Conservation (phyloP, 352 stramenopile species). For the Globisporangium viniferum region DNA sequence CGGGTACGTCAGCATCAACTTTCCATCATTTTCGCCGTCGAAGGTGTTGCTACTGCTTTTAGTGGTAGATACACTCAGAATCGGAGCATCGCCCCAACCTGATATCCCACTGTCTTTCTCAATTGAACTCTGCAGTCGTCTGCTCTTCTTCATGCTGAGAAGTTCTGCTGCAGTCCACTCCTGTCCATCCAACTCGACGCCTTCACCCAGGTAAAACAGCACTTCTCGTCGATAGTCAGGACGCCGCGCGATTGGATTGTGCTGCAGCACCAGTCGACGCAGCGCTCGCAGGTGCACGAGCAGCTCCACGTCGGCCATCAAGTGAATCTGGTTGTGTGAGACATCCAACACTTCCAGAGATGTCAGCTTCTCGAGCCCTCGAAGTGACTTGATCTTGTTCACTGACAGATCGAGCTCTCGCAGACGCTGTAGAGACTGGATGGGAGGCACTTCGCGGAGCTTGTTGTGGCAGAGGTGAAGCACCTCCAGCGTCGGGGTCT, state of each 20-base stretch:
- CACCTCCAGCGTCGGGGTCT: conserved; percentile 34
- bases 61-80: neutral
- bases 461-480: conserved; percentile 75
- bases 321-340: conserved; percentile 60
- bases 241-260: conserved; percentile 69
- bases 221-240: conserved; percentile 81
- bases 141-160: conserved; percentile 66
- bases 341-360: conserved; percentile 57
- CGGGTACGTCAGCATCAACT: conserved; percentile 45
- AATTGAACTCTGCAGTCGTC: conserved; percentile 31
- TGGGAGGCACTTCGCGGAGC: conserved; percentile 37
- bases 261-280: conserved; percentile 45
- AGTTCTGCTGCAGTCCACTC: conserved; percentile 62
- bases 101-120: conserved; percentile 8
- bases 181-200: conserved; percentile 59
- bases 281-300: conserved; percentile 43
- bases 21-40: conserved; percentile 9
- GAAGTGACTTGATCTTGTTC: conserved; percentile 55
- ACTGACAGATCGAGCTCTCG: conserved; percentile 63
- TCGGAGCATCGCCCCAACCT: conserved; percentile 10
- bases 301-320: conserved; percentile 56
- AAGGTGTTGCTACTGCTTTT: neutral
- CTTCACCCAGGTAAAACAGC: conserved; percentile 71
- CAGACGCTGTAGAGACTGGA: conserved; percentile 37
- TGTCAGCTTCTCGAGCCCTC: conserved; percentile 42